Percentiles rank a stretch among this genome's conserved stretches.
Evolutionary conservation across 2,329 filamentous ascomycete genomes (phyloP).

Genomic region (Trichoderma endophyticum): DNA sequence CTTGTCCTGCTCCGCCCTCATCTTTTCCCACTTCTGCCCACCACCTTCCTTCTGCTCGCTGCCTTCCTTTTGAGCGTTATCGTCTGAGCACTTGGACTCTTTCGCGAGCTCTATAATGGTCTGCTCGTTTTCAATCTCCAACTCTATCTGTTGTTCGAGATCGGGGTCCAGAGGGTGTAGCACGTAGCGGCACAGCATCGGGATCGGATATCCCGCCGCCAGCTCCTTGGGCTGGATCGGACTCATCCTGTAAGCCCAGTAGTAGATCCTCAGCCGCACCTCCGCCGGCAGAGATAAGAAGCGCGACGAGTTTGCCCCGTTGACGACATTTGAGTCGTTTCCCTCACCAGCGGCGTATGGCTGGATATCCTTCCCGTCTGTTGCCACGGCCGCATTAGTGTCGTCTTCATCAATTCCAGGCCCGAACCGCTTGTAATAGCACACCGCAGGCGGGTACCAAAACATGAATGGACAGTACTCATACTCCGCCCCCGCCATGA

Average conservation of each 20-base stretch:
- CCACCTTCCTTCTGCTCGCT: neutral
- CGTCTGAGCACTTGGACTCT: neutral
- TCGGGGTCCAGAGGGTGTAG: conserved; percentile 25
- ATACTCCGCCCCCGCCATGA: conserved; percentile 5
- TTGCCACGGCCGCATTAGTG: neutral
- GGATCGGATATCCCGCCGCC: conserved; percentile 40
- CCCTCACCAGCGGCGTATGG: neutral
- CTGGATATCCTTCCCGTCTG: neutral
- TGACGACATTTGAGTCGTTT: neutral
- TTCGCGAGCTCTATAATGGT: neutral
- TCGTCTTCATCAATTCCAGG: neutral
- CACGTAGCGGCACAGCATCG: conserved; percentile 33
- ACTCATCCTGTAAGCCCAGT: conserved; percentile 38
- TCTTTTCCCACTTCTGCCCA: neutral
- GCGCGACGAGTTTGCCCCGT: neutral
- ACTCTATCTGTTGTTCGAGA: neutral
- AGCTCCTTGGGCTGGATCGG: conserved; percentile 39
- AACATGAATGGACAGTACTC: conserved; percentile 16
- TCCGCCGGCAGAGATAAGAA: conserved; percentile 41
- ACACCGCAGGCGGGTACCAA: conserved; percentile 16
- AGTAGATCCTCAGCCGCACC: conserved; percentile 47
- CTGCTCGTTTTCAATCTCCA: neutral
- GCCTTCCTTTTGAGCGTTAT: neutral
- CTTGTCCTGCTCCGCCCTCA: conserved; percentile 4
- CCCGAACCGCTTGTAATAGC: conserved; percentile 9